These are phyloP conservation scores for Scenedesmus sp. DNA, from an alignment of 163 green algal genomes.

Conservation along the genomic window DNA sequence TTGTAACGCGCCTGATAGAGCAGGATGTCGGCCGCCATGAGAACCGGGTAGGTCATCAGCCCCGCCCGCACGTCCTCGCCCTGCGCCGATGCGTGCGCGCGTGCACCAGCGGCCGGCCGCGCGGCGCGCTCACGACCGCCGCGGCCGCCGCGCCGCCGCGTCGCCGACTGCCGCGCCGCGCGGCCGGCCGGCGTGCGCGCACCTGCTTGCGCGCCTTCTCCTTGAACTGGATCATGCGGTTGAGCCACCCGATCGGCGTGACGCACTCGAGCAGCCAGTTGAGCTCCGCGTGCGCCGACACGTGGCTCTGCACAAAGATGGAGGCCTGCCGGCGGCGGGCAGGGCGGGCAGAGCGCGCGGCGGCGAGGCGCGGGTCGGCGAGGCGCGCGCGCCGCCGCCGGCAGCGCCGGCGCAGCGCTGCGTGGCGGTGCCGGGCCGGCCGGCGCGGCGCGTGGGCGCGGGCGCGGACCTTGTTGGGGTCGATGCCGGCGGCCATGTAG, in stretches of 20 bases:
- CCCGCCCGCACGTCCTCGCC: conserved; percentile 89
- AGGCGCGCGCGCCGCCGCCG: no score
- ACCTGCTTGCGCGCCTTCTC: conserved; percentile 95
- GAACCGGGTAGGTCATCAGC: conserved; percentile 97
- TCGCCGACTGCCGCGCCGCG: no score
- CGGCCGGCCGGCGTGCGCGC: no score
- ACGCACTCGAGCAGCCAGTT: conserved; percentile 96
- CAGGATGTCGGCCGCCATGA: conserved; percentile 99
- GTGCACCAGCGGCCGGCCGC: not conserved
- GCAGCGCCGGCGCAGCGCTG: no score
- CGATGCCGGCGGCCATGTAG: conserved; percentile 94
- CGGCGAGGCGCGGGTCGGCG: no score
- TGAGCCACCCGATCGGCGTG: conserved; percentile 92
- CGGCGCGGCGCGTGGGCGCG: not conserved
- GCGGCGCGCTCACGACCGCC: not conserved
- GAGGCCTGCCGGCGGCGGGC: conserved; percentile 50
- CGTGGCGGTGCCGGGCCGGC: no score
- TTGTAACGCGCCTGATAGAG: conserved; percentile 88
- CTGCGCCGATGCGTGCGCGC: no score
- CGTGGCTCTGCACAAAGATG: conserved; percentile 96
- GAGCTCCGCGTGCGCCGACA: conserved; percentile 94
- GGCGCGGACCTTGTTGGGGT: conserved; percentile 71
- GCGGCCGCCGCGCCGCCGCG: not conserved
- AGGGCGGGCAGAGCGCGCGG: not conserved
- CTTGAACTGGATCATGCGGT: conserved; percentile 95